These are phyloP conservation scores for Penicillium concentricum DNA, from an alignment of 2,329 filamentous ascomycete species.

Conservation along the genomic window DNA sequence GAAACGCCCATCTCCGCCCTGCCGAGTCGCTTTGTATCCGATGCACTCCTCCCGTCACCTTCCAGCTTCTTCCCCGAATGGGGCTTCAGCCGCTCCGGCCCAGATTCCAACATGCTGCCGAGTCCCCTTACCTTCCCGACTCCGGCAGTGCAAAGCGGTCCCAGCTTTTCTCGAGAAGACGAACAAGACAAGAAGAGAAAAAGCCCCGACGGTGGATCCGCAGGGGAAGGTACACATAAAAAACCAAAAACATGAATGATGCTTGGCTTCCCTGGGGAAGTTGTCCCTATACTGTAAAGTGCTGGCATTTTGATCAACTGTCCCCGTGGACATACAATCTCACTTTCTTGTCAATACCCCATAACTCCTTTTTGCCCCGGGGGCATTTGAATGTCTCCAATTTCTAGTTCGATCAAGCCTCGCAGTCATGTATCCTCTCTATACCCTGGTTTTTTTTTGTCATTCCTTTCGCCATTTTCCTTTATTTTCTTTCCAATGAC, in stretches of 20 bases:
- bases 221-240: conserved; percentile 35
- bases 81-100: conserved; percentile 64
- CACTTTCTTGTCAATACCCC: conserved; percentile 8
- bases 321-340: conserved; percentile 8
- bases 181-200: conserved; percentile 48
- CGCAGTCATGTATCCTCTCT: conserved; percentile 16
- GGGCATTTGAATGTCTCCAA: conserved; percentile 4
- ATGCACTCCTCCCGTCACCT: conserved; percentile 83
- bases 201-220: conserved; percentile 39
- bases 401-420: conserved; percentile 15
- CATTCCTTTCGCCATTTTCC: conserved; percentile 1
- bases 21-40: conserved; percentile 85
- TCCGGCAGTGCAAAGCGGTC: conserved; percentile 53
- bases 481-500: conserved; percentile 8
- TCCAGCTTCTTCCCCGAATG: conserved; percentile 92
- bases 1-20: conserved; percentile 91
- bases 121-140: conserved; percentile 93
- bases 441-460: conserved; percentile 23
- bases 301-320: conserved; percentile 4
- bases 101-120: conserved; percentile 80
- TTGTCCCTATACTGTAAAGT: background rate
- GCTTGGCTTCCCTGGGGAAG: background rate
- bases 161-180: conserved; percentile 43
- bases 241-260: conserved; percentile 38
- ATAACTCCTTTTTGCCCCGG: conserved; percentile 1